phyloP scores from a whole-genome alignment of 2,329 filamentous ascomycete genomes.

The Stagonosporopsis cucurbitacearum region DNA sequence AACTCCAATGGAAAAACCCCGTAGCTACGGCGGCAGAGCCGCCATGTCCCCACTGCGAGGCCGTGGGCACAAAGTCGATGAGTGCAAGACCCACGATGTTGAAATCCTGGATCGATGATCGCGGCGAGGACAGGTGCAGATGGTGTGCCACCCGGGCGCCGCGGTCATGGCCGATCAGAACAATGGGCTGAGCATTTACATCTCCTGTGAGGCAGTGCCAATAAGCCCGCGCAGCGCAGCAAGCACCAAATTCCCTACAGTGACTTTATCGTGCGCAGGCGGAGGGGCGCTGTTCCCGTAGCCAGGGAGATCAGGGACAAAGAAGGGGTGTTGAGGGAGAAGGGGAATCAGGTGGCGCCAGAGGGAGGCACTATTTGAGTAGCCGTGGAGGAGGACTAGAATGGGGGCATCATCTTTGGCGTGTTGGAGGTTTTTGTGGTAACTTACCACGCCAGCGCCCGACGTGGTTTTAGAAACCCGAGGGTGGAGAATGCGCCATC shows the following conservation, averaged over 20 bases:
- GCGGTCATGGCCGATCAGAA: not conserved
- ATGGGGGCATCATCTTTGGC: slow-evolving; percentile 28
- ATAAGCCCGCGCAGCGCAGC: not conserved
- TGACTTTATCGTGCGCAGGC: not conserved
- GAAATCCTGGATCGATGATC: not conserved
- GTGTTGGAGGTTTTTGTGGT: not conserved
- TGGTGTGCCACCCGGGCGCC: not conserved
- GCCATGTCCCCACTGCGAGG: slow-evolving; percentile 56
- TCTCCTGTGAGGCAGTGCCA: no score
- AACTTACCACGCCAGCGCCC: not conserved
- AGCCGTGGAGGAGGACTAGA: slow-evolving; percentile 42
- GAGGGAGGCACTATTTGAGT: slow-evolving; percentile 40
- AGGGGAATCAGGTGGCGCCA: slow-evolving; percentile 42
- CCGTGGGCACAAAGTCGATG: not conserved
- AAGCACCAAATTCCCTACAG: not conserved
- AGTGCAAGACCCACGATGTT: not conserved
- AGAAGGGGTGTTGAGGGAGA: slow-evolving; percentile 27
- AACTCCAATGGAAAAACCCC: slow-evolving; percentile 66
- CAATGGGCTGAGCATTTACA: not conserved
- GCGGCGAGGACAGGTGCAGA: not conserved
- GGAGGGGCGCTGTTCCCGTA: not conserved
- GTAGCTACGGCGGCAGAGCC: slow-evolving; percentile 49
- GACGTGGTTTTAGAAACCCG: not conserved
- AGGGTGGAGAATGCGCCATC: not conserved
- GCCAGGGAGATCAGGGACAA: not conserved